phyloP scores from a whole-genome alignment of 2,329 filamentous ascomycete genomes.

The Polychaeton citri region DNA sequence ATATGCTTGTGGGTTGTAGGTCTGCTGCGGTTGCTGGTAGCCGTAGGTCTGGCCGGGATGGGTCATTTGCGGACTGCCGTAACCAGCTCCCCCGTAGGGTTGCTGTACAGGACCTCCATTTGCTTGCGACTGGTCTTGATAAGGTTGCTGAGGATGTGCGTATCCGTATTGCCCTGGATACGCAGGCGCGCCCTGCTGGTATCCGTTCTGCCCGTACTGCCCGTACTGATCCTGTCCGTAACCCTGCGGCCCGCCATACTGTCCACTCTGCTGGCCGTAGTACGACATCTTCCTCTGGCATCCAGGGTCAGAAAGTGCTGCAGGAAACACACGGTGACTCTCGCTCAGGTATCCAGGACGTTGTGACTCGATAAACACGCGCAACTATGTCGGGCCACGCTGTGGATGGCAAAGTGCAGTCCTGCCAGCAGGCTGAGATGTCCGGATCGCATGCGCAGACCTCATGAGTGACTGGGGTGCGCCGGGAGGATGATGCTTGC shows the following conservation, averaged over 20 bases:
- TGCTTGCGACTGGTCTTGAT: constrained; percentile 20
- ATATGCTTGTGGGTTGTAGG: constrained; percentile 54
- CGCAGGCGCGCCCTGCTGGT: constrained; percentile 4
- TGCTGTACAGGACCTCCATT: constrained; percentile 2
- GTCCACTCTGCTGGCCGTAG: not conserved
- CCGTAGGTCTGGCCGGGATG: constrained; percentile 2
- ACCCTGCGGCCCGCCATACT: not conserved
- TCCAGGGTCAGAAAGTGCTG: too few relatives aligned
- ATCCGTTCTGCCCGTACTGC: constrained; percentile 13
- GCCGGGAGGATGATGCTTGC: too few relatives aligned
- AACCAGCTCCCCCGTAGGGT: not conserved
- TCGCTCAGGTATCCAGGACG: too few relatives aligned
- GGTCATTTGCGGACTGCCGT: constrained; percentile 10
- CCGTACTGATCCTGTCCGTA: constrained; percentile 7
- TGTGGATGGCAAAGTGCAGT: too few relatives aligned
- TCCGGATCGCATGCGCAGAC: not conserved
- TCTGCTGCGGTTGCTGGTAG: constrained; percentile 10
- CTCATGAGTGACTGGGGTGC: not conserved
- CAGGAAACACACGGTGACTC: too few relatives aligned
- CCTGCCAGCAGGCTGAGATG: not conserved
- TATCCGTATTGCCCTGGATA: constrained; percentile 13
- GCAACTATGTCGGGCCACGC: too few relatives aligned
- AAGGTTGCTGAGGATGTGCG: constrained; percentile 26
- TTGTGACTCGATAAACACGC: too few relatives aligned
- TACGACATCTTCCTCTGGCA: not conserved